Conservation (phyloP, 78 protist genomes). For the Tieghemostelium lacteum region DNA sequence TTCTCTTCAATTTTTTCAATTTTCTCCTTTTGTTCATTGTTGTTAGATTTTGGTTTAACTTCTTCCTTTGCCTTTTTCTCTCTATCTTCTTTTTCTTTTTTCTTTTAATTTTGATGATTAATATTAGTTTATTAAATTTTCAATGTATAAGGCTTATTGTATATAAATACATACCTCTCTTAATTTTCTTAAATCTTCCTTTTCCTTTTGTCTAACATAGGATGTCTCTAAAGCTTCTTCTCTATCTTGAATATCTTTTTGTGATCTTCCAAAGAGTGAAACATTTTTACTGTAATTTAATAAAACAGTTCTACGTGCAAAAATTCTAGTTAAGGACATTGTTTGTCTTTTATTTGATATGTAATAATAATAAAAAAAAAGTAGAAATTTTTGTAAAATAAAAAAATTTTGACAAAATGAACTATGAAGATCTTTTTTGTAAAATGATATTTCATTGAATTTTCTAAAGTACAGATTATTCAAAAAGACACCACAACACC, state of each 20-base stretch:
- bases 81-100: conserved; percentile 15
- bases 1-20: conserved; percentile 18
- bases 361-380: no score
- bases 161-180: conserved; percentile 18
- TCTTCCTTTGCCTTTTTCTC: not conserved
- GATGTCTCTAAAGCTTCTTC: conserved; percentile 64
- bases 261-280: no score
- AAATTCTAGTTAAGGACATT: no score
- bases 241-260: conserved; percentile 44
- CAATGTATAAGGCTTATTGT: not conserved
- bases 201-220: conserved; percentile 64
- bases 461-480: no score
- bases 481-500: no score
- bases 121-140: not conserved
- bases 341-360: no score
- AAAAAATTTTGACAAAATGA: no score
- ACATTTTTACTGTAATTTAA: no score
- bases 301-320: no score
- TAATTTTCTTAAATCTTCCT: conserved; percentile 42
- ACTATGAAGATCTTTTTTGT: no score
- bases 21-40: not conserved
- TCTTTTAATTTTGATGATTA: not conserved
- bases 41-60: not conserved
- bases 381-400: no score
- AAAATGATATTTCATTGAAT: no score